These are phyloP conservation scores for Colletotrichum spaethianum DNA, from an alignment of 2,329 filamentous ascomycete species.

Conservation along the genomic window DNA sequence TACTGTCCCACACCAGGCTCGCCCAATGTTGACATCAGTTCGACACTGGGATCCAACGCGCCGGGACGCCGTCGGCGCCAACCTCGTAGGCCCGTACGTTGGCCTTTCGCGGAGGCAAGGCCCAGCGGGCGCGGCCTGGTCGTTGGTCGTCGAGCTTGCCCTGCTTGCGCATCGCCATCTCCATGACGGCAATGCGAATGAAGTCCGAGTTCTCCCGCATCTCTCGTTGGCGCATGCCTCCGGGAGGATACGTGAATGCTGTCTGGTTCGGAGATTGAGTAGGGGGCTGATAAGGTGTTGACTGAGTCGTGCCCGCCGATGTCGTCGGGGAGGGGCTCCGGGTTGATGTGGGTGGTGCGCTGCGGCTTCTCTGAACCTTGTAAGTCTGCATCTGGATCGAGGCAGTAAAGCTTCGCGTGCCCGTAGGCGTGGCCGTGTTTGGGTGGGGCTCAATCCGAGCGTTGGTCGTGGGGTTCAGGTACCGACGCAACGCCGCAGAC, in stretches of 20 bases:
- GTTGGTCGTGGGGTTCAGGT: constrained; percentile 74
- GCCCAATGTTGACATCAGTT: constrained; percentile 30
- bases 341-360: constrained; percentile 49
- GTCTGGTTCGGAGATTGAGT: constrained; percentile 51
- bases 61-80: constrained; percentile 70
- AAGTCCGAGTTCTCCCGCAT: constrained; percentile 80
- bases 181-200: constrained; percentile 79
- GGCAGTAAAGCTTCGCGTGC: constrained; percentile 67
- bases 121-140: constrained; percentile 77
- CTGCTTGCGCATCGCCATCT: constrained; percentile 78
- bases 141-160: constrained; percentile 77
- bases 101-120: constrained; percentile 75
- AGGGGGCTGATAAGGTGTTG: constrained; percentile 48
- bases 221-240: constrained; percentile 72
- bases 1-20: constrained; percentile 2
- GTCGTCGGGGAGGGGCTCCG: constrained; percentile 51
- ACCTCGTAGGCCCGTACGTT: constrained; percentile 69
- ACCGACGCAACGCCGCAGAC: constrained; percentile 76
- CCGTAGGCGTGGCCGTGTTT: constrained; percentile 45
- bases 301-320: constrained; percentile 49
- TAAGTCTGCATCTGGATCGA: constrained; percentile 83
- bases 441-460: constrained; percentile 59
- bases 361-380: constrained; percentile 68
- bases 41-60: constrained; percentile 67
- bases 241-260: constrained; percentile 57